These are phyloP conservation scores for Vachellia collinsii DNA, from an alignment of 306 rosid species.

Conservation along the genomic window DNA sequence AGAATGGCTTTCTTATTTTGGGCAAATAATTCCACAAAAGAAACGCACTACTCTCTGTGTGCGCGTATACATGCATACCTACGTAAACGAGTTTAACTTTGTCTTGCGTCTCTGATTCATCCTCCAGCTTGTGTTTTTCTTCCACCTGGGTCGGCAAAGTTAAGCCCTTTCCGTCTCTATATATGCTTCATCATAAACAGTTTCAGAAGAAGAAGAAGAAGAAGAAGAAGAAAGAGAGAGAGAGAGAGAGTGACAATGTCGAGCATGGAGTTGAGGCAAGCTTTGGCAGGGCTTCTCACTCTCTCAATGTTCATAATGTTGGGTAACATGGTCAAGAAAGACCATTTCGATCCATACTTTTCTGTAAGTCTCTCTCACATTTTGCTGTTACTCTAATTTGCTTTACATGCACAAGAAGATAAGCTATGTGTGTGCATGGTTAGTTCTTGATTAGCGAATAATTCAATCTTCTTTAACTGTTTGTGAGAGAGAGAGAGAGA, in stretches of 20 bases:
- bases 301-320: conserved; percentile 56
- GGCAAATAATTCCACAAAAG: conserved; percentile 29
- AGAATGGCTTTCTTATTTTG: conserved; percentile 19
- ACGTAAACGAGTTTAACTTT: neutral
- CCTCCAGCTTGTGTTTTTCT: conserved; percentile 18
- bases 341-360: conserved; percentile 42
- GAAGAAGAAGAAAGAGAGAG: neutral
- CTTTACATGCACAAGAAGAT: neutral
- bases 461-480: too few species aligned
- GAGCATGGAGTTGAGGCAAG: conserved; percentile 46
- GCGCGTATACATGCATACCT: too few species aligned
- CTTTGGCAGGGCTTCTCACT: conserved; percentile 48
- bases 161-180: neutral
- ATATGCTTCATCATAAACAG: neutral
- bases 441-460: neutral
- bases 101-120: neutral
- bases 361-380: conserved; percentile 33
- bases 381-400: neutral
- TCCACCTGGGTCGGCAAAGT: conserved; percentile 33
- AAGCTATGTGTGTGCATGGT: neutral
- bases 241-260: conserved; percentile 11
- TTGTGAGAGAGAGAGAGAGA: too few species aligned
- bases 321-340: conserved; percentile 53
- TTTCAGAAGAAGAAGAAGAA: neutral
- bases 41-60: neutral